These are phyloP conservation scores for Sanghuangporus baumii DNA, from an alignment of 1,284 basidiomycete genomes.

Conservation along the genomic window DNA sequence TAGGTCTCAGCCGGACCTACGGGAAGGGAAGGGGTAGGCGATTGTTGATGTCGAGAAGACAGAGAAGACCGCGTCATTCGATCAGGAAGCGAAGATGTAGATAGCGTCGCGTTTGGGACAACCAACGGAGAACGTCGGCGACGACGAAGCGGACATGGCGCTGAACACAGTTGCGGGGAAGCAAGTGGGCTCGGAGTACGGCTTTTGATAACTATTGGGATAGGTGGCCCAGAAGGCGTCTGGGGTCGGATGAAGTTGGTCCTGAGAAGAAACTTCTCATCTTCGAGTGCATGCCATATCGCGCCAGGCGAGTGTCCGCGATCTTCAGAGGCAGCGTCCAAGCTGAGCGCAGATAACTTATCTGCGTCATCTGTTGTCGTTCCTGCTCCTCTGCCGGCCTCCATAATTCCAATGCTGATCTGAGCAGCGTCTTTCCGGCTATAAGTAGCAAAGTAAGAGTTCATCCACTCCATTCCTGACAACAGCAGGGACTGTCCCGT, in stretches of 20 bases:
- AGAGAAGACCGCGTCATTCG: too few species aligned
- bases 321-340: background rate
- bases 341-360: background rate
- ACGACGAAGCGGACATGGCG: too few species aligned
- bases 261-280: background rate
- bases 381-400: background rate
- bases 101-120: too few species aligned
- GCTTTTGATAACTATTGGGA: too few species aligned
- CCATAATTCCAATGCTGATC: background rate
- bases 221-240: background rate
- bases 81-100: too few species aligned
- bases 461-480: background rate
- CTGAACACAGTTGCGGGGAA: too few species aligned
- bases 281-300: background rate
- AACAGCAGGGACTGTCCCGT: background rate
- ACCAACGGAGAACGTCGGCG: too few species aligned
- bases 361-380: background rate
- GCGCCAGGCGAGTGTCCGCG: background rate
- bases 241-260: background rate
- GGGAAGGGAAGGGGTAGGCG: too few species aligned
- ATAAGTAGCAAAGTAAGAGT: background rate
- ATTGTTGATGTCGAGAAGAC: too few species aligned
- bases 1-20: too few species aligned
- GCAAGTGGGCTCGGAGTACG: too few species aligned
- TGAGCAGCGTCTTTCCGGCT: background rate